Conservation (phyloP, 208 protist genomes). For the Acanthamoeba castellanii region DNA sequence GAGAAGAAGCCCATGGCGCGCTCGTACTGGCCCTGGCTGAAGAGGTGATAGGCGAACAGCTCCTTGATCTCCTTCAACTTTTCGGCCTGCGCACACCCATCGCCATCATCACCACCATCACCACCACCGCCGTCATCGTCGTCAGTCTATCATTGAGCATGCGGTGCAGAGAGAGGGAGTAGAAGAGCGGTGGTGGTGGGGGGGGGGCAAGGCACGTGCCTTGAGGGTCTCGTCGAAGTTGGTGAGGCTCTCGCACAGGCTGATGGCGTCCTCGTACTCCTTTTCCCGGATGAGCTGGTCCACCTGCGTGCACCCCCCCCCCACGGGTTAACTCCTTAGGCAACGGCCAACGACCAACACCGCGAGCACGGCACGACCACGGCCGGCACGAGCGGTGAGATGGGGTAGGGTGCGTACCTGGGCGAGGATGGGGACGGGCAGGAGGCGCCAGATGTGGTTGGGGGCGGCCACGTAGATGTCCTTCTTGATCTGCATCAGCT, state of each 20-base stretch:
- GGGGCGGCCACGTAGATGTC: not conserved
- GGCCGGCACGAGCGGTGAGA: no score
- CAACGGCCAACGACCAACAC: no score
- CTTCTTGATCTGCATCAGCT: conserved; percentile 65
- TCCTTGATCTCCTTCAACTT: conserved; percentile 75
- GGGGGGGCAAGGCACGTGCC: no score
- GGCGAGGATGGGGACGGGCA: conserved; percentile 41
- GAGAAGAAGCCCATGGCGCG: conserved; percentile 79
- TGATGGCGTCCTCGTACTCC: conserved; percentile 79
- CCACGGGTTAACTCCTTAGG: no score
- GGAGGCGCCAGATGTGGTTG: conserved; percentile 69
- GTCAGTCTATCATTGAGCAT: no score
- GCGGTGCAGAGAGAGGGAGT: no score
- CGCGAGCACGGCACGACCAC: no score
- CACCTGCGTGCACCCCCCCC: conserved; percentile 26
- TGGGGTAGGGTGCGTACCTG: conserved; percentile 57
- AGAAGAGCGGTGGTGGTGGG: no score
- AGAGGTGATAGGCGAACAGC: conserved; percentile 80
- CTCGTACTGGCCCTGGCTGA: conserved; percentile 77
- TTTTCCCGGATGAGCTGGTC: conserved; percentile 76
- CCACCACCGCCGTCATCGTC: no score
- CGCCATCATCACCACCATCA: no score
- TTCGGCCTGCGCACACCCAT: no score
- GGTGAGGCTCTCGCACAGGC: conserved; percentile 66
- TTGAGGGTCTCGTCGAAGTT: conserved; percentile 6